Evolutionary conservation across 2,329 filamentous ascomycete species (phyloP), one percentile per base, ranked within the genome.

Genomic region (Aureobasidium sp.): DNA sequence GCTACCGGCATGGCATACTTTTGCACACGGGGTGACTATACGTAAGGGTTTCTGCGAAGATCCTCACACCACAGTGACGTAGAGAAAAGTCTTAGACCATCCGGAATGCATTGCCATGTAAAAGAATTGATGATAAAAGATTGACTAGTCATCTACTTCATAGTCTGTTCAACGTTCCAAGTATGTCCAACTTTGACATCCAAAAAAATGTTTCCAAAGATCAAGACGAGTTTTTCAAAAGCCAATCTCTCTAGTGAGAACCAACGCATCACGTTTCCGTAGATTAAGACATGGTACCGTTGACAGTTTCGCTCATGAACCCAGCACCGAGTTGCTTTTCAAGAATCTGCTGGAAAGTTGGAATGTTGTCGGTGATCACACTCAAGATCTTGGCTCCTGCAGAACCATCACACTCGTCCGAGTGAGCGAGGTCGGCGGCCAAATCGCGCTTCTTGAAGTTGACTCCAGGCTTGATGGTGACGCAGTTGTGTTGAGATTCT

Each of bases 401-500:
- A 46, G 45, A 51, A 15, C 57, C 57, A 43, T 50, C 57, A n/a
- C 57, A 60, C 17, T 60, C 57, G 8, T 60, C 57, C 19, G 23
- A 17, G 13, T 43, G 33, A 19, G 23, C 23, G 4, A 25, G 7
- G 8, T 33, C 46, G 33, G 45, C 57, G 17, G 23, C 15, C 8
- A 31, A 2, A n/a, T 60, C 57, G 6, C 57, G 45, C 57, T 51
- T 60, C 35, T 45, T 46, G 57, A 60, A 60, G 46, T 60, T 60
- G 25, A 60, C 38, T 9, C 57, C 57, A 13, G 57, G 57, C 7
- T 23, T 60, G 21, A 51, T 42, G 1, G 45, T 60, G 5, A 47
- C 57, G 23, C 82, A 83, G 67, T 81, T 82, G 66, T 81, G 75
- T 69, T 83, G 75, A 27, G 77, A 74, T 46, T 81, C 74, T 9